phyloP scores from a whole-genome alignment of 306 rosid species.

The Betula pendula region DNA sequence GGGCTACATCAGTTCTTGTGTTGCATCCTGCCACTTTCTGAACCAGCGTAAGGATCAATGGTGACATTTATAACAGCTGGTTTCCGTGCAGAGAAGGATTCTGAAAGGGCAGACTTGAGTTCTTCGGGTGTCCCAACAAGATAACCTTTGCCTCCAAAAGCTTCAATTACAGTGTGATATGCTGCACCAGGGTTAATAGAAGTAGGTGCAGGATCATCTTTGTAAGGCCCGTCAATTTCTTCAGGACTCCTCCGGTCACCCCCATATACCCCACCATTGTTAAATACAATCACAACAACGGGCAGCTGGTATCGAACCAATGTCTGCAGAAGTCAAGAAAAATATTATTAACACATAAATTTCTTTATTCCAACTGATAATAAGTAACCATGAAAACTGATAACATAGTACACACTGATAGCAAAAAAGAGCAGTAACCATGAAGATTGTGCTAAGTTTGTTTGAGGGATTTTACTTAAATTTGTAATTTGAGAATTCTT shows the following conservation, averaged over 20 bases:
- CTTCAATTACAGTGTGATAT: constrained; percentile 84
- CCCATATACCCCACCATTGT: constrained; percentile 85
- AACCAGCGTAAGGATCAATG: constrained; percentile 90
- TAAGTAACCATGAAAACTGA: neutral
- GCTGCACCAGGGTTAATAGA: constrained; percentile 75
- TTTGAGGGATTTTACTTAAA: neutral
- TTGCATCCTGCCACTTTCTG: constrained; percentile 93
- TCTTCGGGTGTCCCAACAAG: constrained; percentile 71
- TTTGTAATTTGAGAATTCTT: neutral
- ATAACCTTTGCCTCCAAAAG: constrained; percentile 98
- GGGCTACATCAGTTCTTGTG: constrained; percentile 71
- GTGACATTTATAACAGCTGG: constrained; percentile 77
- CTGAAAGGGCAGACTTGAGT: constrained; percentile 75
- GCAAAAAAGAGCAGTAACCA: neutral
- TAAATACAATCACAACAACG: constrained; percentile 87
- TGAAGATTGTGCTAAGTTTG: neutral
- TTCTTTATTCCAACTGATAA: constrained; percentile 10
- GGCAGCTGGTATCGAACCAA: constrained; percentile 93
- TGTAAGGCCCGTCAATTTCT: constrained; percentile 82
- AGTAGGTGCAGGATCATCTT: constrained; percentile 93
- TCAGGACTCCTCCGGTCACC: constrained; percentile 66
- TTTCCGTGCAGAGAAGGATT: constrained; percentile 69
- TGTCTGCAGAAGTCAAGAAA: constrained; percentile 53
- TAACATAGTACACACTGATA: neutral
- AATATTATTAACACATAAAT: neutral